Conservation (phyloP, 352 stramenopile genomes). For the Pythium guiyangense region DNA sequence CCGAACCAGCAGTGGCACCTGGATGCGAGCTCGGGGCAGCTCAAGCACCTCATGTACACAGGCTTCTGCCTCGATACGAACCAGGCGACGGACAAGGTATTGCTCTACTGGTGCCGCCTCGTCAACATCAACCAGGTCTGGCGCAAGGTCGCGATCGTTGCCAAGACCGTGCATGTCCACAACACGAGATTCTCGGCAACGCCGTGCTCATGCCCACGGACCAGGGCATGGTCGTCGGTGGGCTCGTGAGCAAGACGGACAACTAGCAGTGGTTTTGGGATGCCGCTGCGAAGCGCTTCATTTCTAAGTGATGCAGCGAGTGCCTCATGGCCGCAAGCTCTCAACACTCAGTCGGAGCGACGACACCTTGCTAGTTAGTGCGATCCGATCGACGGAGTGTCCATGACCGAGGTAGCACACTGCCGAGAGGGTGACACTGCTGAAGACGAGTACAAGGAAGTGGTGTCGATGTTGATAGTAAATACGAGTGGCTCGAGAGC, state of each 20-base stretch:
- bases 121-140: constrained; percentile 63
- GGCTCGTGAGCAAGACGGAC: constrained; percentile 10
- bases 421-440: no score
- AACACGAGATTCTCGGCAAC: constrained; percentile 16
- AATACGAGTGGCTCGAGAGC: no score
- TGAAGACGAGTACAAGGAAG: no score
- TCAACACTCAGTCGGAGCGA: no score
- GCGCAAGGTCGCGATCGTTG: constrained; percentile 25
- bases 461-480: no score
- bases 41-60: constrained; percentile 35
- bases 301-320: constrained; percentile 35
- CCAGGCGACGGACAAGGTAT: constrained; percentile 21
- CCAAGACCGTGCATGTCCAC: constrained; percentile 24
- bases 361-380: no score
- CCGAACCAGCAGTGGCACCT: constrained; percentile 42
- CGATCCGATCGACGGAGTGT: no score
- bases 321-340: constrained; percentile 27
- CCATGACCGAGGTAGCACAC: no score
- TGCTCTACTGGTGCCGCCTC: constrained; percentile 44
- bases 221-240: constrained; percentile 26
- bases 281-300: constrained; percentile 26
- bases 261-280: constrained; percentile 50
- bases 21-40: constrained; percentile 31
- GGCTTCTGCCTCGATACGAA: constrained; percentile 64
- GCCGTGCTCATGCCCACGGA: constrained; percentile 28